Evolutionary conservation across 495 filamentous ascomycete species (phyloP).

Genomic region (Baudoinia panamericana): DNA sequence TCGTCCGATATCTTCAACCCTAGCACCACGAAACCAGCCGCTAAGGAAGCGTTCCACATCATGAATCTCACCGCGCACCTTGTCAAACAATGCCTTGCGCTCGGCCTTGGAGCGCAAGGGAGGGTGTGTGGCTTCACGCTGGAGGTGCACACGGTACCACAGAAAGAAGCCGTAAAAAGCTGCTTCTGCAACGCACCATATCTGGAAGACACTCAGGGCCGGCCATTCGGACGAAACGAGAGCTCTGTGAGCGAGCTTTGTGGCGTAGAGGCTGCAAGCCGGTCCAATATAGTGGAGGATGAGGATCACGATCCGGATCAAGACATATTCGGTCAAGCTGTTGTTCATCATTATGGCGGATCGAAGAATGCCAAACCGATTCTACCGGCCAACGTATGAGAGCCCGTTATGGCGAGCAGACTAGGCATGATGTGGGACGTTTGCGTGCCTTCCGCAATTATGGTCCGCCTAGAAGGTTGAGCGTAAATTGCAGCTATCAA

Average conservation of each 20-base stretch:
- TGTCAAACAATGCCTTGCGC: conserved; percentile 39
- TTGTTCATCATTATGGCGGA: conserved; percentile 15
- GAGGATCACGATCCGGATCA: conserved; percentile 11
- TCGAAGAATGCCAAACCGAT: not conserved
- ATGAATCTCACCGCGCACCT: conserved; percentile 41
- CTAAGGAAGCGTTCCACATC: conserved; percentile 44
- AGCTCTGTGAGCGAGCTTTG: not conserved
- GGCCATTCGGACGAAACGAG: not conserved
- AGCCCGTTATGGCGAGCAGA: not conserved
- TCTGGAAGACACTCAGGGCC: not conserved
- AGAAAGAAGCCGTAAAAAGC: conserved; percentile 44
- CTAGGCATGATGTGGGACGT: too few relatives aligned
- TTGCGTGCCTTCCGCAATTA: too few relatives aligned
- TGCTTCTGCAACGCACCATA: conserved; percentile 31
- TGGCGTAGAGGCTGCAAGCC: conserved; percentile 9
- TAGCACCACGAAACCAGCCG: conserved; percentile 52
- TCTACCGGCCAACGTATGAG: not conserved
- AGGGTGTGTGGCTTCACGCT: conserved; percentile 41
- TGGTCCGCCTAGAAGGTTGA: too few relatives aligned
- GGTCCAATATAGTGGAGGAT: conserved; percentile 16
- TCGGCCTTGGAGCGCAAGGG: conserved; percentile 30
- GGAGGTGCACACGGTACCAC: conserved; percentile 38
- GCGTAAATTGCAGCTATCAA: too few relatives aligned
- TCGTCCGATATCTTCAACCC: conserved; percentile 41
- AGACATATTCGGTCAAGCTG: conserved; percentile 9